Base-by-base conservation (phyloP, 768 basidiomycete species). In the Mycena kentingensis region DNA sequence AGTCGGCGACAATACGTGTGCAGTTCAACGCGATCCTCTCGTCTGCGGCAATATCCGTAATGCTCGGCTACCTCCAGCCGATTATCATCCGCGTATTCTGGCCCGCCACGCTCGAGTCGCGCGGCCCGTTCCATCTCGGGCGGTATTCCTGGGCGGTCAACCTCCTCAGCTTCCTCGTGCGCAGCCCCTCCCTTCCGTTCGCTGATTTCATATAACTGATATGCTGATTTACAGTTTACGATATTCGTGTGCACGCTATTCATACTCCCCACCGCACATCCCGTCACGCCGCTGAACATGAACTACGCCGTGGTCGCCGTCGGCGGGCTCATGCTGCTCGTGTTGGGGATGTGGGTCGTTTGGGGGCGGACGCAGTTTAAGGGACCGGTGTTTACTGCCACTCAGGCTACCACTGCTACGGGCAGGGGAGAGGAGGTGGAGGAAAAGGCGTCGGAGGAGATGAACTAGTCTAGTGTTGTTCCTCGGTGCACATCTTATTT, bases 31-130 rank as follows among this genome's bases (percentile, higher is more conserved):
- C 79, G 2, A 81, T 82, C 50, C 45, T 82, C 24, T 80, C 79
- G 2, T 81, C 79, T 24, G 80, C 78, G 8, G 79, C 79, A 2
- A 78, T 83, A 55, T 72, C 81, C 2, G 80, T 81, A 2, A 81
- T 84, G 79, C 70, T 82, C 38, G 75, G 78, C 49, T 84, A 84
- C 59, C 52, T 81, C 19, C 79, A 82, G 55, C 82, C 81, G 11
- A 80, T 84, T 53, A 69, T 79, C 36, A 80, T 82, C 35, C 75
- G 82, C 5, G 77, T 80, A 3, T 79, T 83, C 63, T 83, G 81
- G 80, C 79, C 80, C 5, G 63, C 68, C 7, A 71, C 79, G 72
- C 70, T 82, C 44, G 61, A 64, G 10, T 71, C 73, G 36, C 75
- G 69, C 24, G 78, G 80, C 8, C 78, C 77, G n/a, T 82, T 83